Evolutionary conservation across 139 green algal species (phyloP).

Genomic region (Zygnema circumcarinatum): DNA sequence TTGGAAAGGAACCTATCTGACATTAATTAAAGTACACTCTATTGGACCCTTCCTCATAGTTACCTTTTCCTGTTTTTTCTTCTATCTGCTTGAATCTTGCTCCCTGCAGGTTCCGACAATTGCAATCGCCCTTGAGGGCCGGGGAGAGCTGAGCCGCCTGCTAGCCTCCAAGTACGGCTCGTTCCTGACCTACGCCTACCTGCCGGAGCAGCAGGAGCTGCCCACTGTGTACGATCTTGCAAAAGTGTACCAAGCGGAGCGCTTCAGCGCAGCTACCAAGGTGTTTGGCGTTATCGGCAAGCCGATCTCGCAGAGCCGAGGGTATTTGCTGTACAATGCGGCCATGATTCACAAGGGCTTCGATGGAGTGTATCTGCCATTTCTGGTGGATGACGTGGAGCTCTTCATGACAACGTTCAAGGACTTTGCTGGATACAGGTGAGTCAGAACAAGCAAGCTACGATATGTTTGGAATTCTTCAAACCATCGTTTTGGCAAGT

Average conservation of each 20-base stretch:
- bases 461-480: no score
- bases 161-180: neutral
- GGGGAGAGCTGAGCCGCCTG: neutral
- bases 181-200: neutral
- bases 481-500: no score
- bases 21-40: no score
- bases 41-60: no score
- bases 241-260: slow-evolving; percentile 68
- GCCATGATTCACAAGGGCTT: slow-evolving; percentile 65
- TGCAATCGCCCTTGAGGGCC: neutral
- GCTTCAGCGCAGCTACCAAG: slow-evolving; percentile 55
- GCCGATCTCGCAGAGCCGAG: slow-evolving; percentile 80
- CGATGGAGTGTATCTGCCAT: slow-evolving; percentile 91
- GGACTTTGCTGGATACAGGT: slow-evolving; percentile 75
- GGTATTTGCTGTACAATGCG: slow-evolving; percentile 66
- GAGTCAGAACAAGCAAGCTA: no score
- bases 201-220: slow-evolving; percentile 4
- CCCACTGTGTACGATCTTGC: slow-evolving; percentile 68
- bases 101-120: neutral
- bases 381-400: slow-evolving; percentile 90
- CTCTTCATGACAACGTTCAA: slow-evolving; percentile 81
- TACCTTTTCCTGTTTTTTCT: neutral
- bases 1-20: no score
- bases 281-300: slow-evolving; percentile 77
- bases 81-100: neutral